Evolutionary conservation across 345 rosid genomes (phyloP).

Genomic region (Sonneratia caseolaris): DNA sequence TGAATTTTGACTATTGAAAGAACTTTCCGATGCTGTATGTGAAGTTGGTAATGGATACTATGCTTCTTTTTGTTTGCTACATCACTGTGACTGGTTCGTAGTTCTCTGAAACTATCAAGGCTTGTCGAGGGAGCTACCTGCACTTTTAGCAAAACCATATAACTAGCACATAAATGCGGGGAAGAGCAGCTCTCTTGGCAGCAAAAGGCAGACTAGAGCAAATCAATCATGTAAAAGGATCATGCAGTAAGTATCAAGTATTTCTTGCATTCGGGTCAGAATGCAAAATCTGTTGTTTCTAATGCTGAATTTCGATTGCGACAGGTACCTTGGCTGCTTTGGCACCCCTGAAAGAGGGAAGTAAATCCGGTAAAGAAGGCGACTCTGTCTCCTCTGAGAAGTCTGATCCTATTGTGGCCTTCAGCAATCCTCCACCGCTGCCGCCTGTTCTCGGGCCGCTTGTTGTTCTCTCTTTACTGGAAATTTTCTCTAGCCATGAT

Average conservation of each 20-base stretch:
- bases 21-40: background rate
- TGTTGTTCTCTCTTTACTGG: constrained; percentile 40
- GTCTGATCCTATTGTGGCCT: constrained; percentile 40
- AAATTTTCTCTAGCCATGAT: constrained; percentile 32
- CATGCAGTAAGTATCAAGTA: constrained; percentile 22
- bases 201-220: constrained; percentile 24
- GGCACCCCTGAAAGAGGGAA: constrained; percentile 30
- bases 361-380: constrained; percentile 12
- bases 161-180: constrained; percentile 16
- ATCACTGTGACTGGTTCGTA: background rate
- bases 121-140: background rate
- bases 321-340: constrained; percentile 33
- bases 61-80: background rate
- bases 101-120: background rate
- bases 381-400: constrained; percentile 14
- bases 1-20: too few relatives aligned
- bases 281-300: background rate
- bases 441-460: constrained; percentile 47
- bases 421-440: constrained; percentile 43
- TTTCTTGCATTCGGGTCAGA: background rate
- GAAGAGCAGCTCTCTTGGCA: constrained; percentile 17
- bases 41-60: background rate
- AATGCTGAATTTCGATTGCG: background rate
- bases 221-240: constrained; percentile 17
- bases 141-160: background rate